phyloP scores from a whole-genome alignment of 305 asterid genomes.

The Fraxinus latifolia region DNA sequence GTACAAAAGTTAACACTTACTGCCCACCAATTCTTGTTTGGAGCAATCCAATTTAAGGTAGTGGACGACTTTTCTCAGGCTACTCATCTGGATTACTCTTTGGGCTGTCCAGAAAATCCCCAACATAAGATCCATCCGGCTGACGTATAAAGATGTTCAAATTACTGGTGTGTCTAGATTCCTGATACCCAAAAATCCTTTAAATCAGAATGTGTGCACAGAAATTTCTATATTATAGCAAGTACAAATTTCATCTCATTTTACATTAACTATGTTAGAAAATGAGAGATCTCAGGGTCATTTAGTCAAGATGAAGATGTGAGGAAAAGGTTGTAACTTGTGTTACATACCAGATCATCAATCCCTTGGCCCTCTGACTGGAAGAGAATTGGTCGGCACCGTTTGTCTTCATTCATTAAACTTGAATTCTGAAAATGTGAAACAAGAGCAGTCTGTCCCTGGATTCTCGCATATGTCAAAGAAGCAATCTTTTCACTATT shows the following conservation, averaged over 20 bases:
- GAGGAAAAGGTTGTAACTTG: not conserved
- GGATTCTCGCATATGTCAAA: slow-evolving; percentile 80
- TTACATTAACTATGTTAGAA: slow-evolving; percentile 3
- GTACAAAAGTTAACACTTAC: slow-evolving; percentile 25
- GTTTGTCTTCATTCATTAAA: slow-evolving; percentile 89
- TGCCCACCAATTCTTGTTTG: not conserved
- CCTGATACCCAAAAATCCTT: slow-evolving; percentile 36
- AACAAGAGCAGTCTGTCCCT: slow-evolving; percentile 71
- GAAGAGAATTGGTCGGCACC: slow-evolving; percentile 85
- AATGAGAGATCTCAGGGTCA: not conserved
- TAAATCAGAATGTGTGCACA: slow-evolving; percentile 6
- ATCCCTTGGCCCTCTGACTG: slow-evolving; percentile 68
- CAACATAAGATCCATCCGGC: slow-evolving; percentile 54
- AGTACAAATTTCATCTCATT: not conserved
- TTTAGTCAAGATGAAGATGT: not conserved
- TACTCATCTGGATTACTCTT: slow-evolving; percentile 32
- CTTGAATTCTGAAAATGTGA: slow-evolving; percentile 91
- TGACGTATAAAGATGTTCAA: slow-evolving; percentile 54
- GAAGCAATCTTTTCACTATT: slow-evolving; percentile 93
- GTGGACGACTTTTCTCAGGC: slow-evolving; percentile 22
- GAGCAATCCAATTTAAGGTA: slow-evolving; percentile 18
- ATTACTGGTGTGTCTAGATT: slow-evolving; percentile 41
- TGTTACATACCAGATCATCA: slow-evolving; percentile 55
- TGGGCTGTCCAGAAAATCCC: slow-evolving; percentile 59
- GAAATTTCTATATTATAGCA: not conserved